Evolutionary conservation across 1,284 basidiomycete genomes (phyloP).

Genomic region (Puccinia novopanici): DNA sequence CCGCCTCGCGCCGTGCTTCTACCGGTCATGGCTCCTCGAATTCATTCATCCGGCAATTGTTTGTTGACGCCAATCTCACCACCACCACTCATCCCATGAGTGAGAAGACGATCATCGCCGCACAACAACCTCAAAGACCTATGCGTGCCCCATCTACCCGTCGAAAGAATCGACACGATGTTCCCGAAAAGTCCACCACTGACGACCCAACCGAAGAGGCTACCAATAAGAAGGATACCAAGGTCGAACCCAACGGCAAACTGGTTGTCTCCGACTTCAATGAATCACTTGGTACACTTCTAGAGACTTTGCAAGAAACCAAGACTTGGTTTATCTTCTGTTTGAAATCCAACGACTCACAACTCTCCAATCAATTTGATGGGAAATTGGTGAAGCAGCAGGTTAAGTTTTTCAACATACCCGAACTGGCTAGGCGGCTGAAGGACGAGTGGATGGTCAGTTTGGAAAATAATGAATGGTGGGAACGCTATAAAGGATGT

Average conservation of each 20-base stretch:
- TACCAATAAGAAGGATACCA: conserved; percentile 54
- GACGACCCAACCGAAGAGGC: conserved; percentile 57
- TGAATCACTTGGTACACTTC: conserved; percentile 76
- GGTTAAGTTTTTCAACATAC: conserved; percentile 76
- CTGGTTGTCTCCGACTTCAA: conserved; percentile 88
- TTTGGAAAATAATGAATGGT: conserved; percentile 85
- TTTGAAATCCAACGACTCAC: conserved; percentile 89
- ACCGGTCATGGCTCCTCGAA: conserved; percentile 72
- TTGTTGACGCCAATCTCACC: conserved; percentile 81
- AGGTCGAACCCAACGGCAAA: conserved; percentile 54
- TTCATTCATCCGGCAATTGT: conserved; percentile 86
- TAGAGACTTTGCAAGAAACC: conserved; percentile 84
- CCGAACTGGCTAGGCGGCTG: conserved; percentile 73
- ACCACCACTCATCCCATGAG: conserved; percentile 86
- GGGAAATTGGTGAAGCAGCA: conserved; percentile 88
- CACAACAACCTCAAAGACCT: conserved; percentile 87
- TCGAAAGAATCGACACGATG: conserved; percentile 68
- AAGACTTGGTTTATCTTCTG: conserved; percentile 92
- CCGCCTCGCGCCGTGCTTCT: conserved; percentile 60
- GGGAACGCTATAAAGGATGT: conserved; percentile 69
- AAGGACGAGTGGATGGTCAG: conserved; percentile 73
- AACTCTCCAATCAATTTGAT: conserved; percentile 89
- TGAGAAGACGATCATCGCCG: conserved; percentile 89
- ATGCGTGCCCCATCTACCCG: conserved; percentile 87
- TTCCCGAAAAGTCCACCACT: conserved; percentile 58